These are phyloP conservation scores for Biscutella laevigata DNA, from an alignment of 441 rosid genomes.

Conservation along the genomic window DNA sequence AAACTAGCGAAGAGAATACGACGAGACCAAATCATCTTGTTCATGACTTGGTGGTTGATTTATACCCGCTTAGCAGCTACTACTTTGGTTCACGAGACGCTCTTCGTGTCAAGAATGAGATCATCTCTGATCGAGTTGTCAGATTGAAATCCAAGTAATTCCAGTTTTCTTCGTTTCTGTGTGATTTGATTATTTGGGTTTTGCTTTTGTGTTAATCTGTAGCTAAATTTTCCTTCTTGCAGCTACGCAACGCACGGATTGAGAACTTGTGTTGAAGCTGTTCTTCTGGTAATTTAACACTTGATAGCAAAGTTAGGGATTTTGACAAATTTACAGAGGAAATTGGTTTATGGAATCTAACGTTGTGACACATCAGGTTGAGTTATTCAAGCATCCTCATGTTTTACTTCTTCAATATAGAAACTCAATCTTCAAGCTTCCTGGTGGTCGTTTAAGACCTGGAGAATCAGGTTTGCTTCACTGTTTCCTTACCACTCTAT, in stretches of 20 bases:
- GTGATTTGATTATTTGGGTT: neutral
- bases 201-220: neutral
- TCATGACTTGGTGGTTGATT: conserved; percentile 28
- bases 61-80: conserved; percentile 65
- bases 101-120: conserved; percentile 50
- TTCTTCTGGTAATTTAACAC: conserved; percentile 47
- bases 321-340: neutral
- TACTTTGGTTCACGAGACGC: conserved; percentile 72
- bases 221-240: neutral
- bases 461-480: conserved; percentile 58
- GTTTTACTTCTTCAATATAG: conserved; percentile 57
- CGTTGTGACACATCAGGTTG: conserved; percentile 47
- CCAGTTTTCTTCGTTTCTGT: neutral
- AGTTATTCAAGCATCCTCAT: conserved; percentile 85
- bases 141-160: conserved; percentile 64
- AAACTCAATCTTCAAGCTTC: conserved; percentile 66
- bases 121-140: conserved; percentile 41
- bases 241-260: conserved; percentile 62
- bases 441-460: conserved; percentile 77
- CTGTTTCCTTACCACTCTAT: neutral
- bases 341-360: neutral
- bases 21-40: conserved; percentile 3
- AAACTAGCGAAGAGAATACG: conserved; percentile 11
- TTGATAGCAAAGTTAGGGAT: neutral
- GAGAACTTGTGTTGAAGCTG: conserved; percentile 75